These are phyloP conservation scores for Botrytis aclada DNA, from an alignment of 2,329 filamentous ascomycete species.

Conservation along the genomic window DNA sequence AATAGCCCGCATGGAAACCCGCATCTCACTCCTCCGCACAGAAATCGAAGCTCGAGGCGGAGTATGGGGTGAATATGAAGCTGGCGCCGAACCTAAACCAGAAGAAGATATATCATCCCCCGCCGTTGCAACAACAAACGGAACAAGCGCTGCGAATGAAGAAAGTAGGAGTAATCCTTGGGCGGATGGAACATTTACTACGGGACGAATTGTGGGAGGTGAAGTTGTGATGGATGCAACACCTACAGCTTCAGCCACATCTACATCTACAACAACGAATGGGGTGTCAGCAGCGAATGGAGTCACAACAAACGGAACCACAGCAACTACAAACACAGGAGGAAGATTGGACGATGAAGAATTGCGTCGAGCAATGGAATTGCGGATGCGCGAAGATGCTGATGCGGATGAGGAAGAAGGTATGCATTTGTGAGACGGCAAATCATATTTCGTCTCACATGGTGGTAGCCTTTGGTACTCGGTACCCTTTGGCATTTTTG, in stretches of 20 bases:
- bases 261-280: neutral
- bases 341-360: constrained; percentile 58
- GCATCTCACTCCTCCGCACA: constrained; percentile 59
- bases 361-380: constrained; percentile 53
- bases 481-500: no score
- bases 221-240: constrained; percentile 46
- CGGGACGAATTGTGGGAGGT: constrained; percentile 53
- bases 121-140: constrained; percentile 22
- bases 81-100: constrained; percentile 43
- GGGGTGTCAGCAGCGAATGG: constrained; percentile 16
- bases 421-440: constrained; percentile 54
- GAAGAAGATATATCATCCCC: constrained; percentile 23
- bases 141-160: constrained; percentile 25
- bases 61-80: constrained; percentile 56
- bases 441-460: neutral
- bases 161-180: constrained; percentile 44
- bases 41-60: constrained; percentile 59
- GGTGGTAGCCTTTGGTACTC: no score
- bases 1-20: constrained; percentile 64
- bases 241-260: constrained; percentile 13
- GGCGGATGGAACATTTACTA: constrained; percentile 63
- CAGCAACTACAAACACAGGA: constrained; percentile 34
- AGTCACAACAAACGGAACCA: constrained; percentile 16
- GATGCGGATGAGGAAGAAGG: constrained; percentile 54
- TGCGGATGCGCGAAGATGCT: constrained; percentile 47